Evolutionary conservation across 1,284 basidiomycete species (phyloP), one percentile per base, ranked within the genome.

Genomic region (Mycosarcoma mackinlayi): DNA sequence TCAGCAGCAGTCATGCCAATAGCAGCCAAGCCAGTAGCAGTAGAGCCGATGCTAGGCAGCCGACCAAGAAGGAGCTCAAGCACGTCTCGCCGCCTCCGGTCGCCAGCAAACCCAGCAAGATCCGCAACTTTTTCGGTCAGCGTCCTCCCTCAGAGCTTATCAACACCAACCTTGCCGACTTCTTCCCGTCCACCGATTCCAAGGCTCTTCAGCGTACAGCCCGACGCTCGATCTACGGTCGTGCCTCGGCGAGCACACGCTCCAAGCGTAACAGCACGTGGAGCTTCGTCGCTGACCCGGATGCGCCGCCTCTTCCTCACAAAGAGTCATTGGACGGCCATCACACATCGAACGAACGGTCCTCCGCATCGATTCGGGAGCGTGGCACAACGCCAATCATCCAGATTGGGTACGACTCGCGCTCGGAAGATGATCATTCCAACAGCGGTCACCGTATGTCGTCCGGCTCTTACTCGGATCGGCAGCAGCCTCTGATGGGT

Each of bases 51-150:
- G 50, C 28, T 34, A 58, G 50, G 28, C 30, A 23, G 11, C 9
- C 40, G 9, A 28, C 52, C 38, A 66, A 66, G 27, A 67, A 63
- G 33, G 60, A 72, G 28, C 21, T 35, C 37, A 67, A 63, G 44
- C 31, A 16, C 37, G 28, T 40, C 21, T 40, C 66, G 27, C 52
- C 57, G 2, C 53, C 55, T 3, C 37, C 60, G 11, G 46, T 61
- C 72, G 40, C 62, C 40, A 59, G 56, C 62, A 77, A 73, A 28
- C 71, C 78, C 21, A 63, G 77, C 78, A 88, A 87, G 82, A 85
- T 97, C 64, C 92, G 93, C 84, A 95, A 94, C 86, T 99, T 98
- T 86, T 95, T 97, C 77, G 96, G 95, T 10, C 95, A 98, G 79
- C 91, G 96, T 41, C 96, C 96, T 1, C 94, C 96, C 0, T 93